These are phyloP conservation scores for Epichloe brachyelytri DNA, from an alignment of 2,329 filamentous ascomycete genomes.

Conservation along the genomic window DNA sequence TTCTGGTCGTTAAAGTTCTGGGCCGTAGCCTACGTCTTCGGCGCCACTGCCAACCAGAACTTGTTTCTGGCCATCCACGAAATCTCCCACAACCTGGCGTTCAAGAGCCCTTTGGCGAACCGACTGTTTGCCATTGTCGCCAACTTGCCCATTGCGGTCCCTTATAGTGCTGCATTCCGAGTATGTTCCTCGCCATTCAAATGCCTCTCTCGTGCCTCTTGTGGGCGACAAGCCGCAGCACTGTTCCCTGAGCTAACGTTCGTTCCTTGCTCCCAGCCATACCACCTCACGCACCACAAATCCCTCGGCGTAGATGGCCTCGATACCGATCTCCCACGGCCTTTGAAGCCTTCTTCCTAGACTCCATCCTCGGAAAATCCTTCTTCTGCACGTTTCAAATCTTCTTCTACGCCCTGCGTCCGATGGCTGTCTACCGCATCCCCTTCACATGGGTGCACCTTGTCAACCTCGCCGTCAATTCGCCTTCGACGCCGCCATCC, in stretches of 20 bases:
- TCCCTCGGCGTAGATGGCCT: conserved; percentile 92
- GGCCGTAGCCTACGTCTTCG: conserved; percentile 77
- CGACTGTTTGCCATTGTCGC: conserved; percentile 81
- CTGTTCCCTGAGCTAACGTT: background rate
- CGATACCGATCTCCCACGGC: conserved; percentile 88
- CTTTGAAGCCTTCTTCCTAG: conserved; percentile 80
- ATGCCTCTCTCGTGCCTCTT: background rate
- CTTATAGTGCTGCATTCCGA: conserved; percentile 91
- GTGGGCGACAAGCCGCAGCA: background rate
- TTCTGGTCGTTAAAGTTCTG: conserved; percentile 79
- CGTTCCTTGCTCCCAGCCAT: conserved; percentile 44
- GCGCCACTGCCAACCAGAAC: conserved; percentile 95
- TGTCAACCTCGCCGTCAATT: conserved; percentile 71
- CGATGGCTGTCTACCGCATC: conserved; percentile 85
- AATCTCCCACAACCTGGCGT: conserved; percentile 95
- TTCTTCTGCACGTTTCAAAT: conserved; percentile 99
- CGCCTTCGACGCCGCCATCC: conserved; percentile 60
- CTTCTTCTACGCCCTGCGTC: conserved; percentile 92
- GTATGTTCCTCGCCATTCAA: conserved; percentile 31
- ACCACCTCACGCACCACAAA: conserved; percentile 98
- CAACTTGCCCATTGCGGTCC: conserved; percentile 89
- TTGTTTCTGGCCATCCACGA: conserved; percentile 97
- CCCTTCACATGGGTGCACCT: conserved; percentile 77
- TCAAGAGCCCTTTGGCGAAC: conserved; percentile 68
- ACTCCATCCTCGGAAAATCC: conserved; percentile 89